These are phyloP conservation scores for Eucalyptus marginata DNA, from an alignment of 345 rosid species.

Conservation along the genomic window DNA sequence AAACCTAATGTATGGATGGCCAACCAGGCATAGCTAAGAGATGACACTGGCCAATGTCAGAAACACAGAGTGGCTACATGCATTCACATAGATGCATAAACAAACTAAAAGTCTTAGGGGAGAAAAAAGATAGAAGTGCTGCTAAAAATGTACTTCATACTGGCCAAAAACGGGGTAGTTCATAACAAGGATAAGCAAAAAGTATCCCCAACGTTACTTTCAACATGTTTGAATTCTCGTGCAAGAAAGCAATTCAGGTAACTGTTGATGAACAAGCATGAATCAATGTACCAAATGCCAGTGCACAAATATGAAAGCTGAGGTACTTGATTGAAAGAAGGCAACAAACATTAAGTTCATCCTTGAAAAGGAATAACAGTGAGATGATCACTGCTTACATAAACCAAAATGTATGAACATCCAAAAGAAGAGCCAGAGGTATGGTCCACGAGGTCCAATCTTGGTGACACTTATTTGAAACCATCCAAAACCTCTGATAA, in stretches of 20 bases:
- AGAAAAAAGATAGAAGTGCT: not conserved
- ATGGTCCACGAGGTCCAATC: not conserved
- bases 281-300: not conserved
- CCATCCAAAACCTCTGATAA: not conserved
- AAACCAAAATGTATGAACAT: not conserved
- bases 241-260: not conserved
- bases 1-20: not conserved
- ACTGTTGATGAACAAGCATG: not conserved
- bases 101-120: not conserved
- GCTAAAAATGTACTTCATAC: not conserved
- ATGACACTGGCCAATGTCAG: not conserved
- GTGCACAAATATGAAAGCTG: not conserved
- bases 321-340: not conserved
- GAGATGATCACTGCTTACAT: not conserved
- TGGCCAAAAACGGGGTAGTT: not conserved
- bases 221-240: not conserved
- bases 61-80: not conserved
- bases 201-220: not conserved
- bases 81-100: not conserved
- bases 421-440: not conserved
- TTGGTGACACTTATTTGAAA: not conserved
- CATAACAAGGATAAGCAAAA: not conserved
- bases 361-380: not conserved
- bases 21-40: not conserved
- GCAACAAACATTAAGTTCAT: not conserved